Evolutionary conservation across 345 rosid species (phyloP).

Genomic region (Aquilaria yunnanensis): DNA sequence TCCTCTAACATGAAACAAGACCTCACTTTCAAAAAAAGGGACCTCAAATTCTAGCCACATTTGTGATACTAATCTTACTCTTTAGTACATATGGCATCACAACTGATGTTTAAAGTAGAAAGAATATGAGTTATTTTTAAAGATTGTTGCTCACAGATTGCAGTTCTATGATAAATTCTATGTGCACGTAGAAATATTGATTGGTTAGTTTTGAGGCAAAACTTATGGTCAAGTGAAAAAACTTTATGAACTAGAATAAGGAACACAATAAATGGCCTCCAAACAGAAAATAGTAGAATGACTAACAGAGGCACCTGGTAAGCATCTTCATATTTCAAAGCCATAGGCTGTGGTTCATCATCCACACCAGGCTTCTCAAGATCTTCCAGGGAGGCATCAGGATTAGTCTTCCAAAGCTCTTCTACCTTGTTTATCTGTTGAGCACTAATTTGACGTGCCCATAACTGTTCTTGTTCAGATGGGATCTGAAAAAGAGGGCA

Average conservation of each 20-base stretch:
- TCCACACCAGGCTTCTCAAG: constrained; percentile 99
- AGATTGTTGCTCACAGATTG: too few relatives aligned
- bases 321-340: constrained; percentile 95
- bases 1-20: too few relatives aligned
- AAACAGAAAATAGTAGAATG: constrained; percentile 8
- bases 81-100: too few relatives aligned
- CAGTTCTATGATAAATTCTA: too few relatives aligned
- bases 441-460: constrained; percentile 98
- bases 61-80: too few relatives aligned
- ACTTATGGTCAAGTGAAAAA: constrained; percentile 1
- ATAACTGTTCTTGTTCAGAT: constrained; percentile 96
- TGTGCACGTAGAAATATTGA: too few relatives aligned
- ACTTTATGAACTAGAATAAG: background rate
- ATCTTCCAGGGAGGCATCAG: constrained; percentile 98
- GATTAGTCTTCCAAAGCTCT: constrained; percentile 98
- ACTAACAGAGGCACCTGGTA: constrained; percentile 59
- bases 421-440: constrained; percentile 99
- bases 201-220: background rate
- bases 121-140: too few relatives aligned
- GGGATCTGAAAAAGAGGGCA: constrained; percentile 59
- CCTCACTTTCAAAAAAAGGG: too few relatives aligned
- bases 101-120: too few relatives aligned
- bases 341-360: constrained; percentile 98
- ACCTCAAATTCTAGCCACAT: too few relatives aligned
- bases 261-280: background rate